These are phyloP conservation scores for Saccharomyces mikatae DNA, from an alignment of 805 yeast genomes.

Conservation along the genomic window DNA sequence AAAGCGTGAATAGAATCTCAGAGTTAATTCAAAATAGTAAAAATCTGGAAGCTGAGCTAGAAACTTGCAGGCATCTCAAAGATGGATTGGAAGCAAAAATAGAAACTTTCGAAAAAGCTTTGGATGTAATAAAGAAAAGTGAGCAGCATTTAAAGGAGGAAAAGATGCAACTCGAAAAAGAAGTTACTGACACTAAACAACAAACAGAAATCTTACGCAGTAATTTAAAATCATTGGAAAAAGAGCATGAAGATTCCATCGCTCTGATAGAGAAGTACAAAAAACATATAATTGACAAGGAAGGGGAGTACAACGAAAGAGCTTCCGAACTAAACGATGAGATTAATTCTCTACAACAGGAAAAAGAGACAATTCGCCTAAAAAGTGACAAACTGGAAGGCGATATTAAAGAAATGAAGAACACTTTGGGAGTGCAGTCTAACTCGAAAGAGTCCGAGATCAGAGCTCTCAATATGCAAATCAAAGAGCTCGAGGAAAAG, in stretches of 20 bases:
- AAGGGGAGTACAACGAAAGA: neutral
- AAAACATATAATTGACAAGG: neutral
- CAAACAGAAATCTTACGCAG: neutral
- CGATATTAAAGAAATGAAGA: conserved; percentile 4
- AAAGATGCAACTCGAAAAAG: conserved; percentile 1
- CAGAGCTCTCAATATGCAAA: neutral
- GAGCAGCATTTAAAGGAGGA: conserved; percentile 1
- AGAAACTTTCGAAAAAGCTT: neutral
- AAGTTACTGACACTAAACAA: neutral
- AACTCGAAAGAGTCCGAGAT: neutral
- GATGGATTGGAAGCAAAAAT: neutral
- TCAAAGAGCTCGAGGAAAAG: neutral
- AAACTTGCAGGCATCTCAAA: conserved; percentile 1
- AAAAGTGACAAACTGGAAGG: conserved; percentile 4
- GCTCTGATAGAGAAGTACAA: neutral
- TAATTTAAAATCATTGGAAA: neutral
- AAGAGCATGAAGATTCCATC: neutral
- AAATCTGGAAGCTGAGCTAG: neutral
- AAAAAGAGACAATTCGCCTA: neutral
- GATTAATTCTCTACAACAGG: conserved; percentile 1
- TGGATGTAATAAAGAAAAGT: conserved; percentile 1
- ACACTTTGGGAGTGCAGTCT: neutral
- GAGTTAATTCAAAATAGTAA: neutral
- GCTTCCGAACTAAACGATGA: conserved; percentile 4
- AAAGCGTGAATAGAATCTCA: neutral